These are phyloP conservation scores for Citrus medica DNA, from an alignment of 345 rosid species.

Conservation along the genomic window DNA sequence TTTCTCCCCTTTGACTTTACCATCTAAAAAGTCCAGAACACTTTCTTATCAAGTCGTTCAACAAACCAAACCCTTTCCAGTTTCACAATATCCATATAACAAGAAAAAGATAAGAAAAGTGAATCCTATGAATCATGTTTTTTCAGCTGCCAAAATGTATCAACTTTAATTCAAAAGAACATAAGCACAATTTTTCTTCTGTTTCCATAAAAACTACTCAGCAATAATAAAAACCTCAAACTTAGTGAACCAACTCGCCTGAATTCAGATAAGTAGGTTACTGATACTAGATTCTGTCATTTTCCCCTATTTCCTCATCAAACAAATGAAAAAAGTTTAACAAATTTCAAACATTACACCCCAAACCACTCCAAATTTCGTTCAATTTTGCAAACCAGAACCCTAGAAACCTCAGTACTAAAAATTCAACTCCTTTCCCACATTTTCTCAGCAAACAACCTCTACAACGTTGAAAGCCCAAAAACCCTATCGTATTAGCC, in stretches of 20 bases:
- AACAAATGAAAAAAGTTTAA: not conserved
- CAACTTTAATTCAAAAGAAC: not conserved
- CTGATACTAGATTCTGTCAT: not conserved
- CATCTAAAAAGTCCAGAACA: constrained; percentile 23
- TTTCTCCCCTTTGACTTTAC: constrained; percentile 27
- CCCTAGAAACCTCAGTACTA: not conserved
- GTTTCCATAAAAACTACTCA: not conserved
- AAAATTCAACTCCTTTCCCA: not conserved
- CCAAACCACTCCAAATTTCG: not conserved
- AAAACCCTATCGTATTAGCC: not conserved
- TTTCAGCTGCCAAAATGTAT: not conserved
- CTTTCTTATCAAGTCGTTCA: constrained; percentile 1
- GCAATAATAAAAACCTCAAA: not conserved
- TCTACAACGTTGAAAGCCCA: not conserved
- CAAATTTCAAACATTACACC: not conserved
- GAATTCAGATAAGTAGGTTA: not conserved
- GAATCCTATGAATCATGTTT: not conserved
- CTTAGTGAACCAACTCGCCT: not conserved
- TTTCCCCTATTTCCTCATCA: not conserved
- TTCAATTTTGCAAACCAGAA: not conserved
- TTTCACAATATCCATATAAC: not conserved
- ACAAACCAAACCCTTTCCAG: not conserved
- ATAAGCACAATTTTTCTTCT: not conserved
- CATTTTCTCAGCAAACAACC: not conserved
- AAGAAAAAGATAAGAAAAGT: not conserved